phyloP scores from a whole-genome alignment of 768 basidiomycete genomes.

The Auriscalpium vulgare region DNA sequence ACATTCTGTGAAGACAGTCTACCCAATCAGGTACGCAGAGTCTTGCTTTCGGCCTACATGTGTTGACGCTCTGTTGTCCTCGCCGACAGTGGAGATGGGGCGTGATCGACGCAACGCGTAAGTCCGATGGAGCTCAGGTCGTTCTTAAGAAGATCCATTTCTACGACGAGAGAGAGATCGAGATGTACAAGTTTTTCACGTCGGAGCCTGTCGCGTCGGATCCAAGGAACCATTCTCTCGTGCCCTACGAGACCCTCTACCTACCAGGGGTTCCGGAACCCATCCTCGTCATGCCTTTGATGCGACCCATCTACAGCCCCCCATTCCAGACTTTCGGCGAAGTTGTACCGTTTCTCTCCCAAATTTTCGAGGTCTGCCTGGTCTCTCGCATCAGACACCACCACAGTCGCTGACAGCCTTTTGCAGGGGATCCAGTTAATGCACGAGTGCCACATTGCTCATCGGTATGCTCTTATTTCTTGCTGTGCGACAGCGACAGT shows the following conservation, averaged over 20 bases:
- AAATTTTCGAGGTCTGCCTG: constrained; percentile 17
- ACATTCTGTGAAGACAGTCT: constrained; percentile 1
- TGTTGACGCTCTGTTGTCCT: neutral
- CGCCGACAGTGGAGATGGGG: neutral
- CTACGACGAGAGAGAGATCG: constrained; percentile 5
- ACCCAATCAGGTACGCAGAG: neutral
- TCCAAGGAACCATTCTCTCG: constrained; percentile 19
- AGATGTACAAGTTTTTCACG: constrained; percentile 4
- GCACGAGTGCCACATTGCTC: constrained; percentile 9
- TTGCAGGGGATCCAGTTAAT: constrained; percentile 6
- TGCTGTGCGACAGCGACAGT: neutral
- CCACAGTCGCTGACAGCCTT: neutral
- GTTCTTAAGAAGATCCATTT: constrained; percentile 13
- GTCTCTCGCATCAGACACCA: neutral
- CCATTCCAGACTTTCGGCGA: constrained; percentile 20
- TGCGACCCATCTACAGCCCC: constrained; percentile 15
- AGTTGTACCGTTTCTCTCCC: constrained; percentile 17
- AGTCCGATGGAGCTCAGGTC: constrained; percentile 11
- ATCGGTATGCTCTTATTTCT: neutral
- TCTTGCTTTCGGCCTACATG: neutral
- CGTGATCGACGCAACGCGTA: constrained; percentile 14
- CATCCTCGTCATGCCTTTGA: constrained; percentile 17
- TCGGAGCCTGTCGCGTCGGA: constrained; percentile 2
- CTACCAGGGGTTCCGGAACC: constrained; percentile 6
- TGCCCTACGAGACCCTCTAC: constrained; percentile 12